These are phyloP conservation scores for Neonectria neomacrospora DNA, from an alignment of 2,329 filamentous ascomycete genomes.

Conservation along the genomic window DNA sequence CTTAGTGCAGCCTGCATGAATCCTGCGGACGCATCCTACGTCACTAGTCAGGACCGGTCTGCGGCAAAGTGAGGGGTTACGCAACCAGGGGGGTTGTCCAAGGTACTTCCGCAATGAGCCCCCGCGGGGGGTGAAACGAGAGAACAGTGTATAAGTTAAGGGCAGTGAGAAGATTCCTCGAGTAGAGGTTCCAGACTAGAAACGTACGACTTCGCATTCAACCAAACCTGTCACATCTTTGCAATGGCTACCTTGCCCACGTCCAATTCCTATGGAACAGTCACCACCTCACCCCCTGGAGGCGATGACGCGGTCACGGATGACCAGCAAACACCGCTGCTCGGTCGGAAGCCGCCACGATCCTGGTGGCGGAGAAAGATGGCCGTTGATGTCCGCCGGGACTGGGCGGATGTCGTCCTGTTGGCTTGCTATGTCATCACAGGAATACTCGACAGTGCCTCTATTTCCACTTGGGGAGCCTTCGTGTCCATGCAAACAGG, in stretches of 20 bases:
- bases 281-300: constrained; percentile 16
- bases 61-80: not conserved
- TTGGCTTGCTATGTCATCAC: constrained; percentile 81
- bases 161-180: not conserved
- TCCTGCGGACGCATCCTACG: not conserved
- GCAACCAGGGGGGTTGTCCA: not conserved
- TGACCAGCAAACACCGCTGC: constrained; percentile 29
- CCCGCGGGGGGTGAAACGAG: not conserved
- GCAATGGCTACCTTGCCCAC: constrained; percentile 30
- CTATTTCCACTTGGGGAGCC: constrained; percentile 80
- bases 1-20: not conserved
- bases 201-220: constrained; percentile 4
- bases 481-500: constrained; percentile 89
- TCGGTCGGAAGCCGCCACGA: constrained; percentile 30
- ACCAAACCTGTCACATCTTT: not conserved
- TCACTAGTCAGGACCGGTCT: not conserved
- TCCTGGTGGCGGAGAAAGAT: constrained; percentile 37
- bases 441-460: constrained; percentile 79
- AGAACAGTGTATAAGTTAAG: not conserved
- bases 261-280: constrained; percentile 33
- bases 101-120: not conserved
- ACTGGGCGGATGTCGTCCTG: constrained; percentile 75
- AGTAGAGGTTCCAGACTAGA: not conserved
- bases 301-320: constrained; percentile 21
- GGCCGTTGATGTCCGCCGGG: constrained; percentile 51